phyloP scores from a whole-genome alignment of 2,329 filamentous ascomycete species.

The Neonectria ditissima region DNA sequence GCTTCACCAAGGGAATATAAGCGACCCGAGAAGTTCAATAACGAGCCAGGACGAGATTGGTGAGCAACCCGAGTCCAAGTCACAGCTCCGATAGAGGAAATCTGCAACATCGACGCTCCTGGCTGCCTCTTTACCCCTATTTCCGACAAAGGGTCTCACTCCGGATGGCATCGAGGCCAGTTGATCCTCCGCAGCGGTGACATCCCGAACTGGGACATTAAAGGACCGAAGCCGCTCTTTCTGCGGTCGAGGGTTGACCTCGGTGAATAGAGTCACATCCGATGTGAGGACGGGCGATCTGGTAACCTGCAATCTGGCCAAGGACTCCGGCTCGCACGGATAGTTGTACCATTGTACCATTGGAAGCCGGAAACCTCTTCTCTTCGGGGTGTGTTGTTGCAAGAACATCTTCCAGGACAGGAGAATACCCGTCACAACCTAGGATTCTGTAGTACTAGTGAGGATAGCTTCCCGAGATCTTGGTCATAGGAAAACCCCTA shows the following conservation, averaged over 20 bases:
- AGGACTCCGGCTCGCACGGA: too few relatives aligned
- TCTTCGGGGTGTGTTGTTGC: too few relatives aligned
- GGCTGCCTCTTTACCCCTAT: constrained; percentile 7
- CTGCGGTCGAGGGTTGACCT: not conserved
- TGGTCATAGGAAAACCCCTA: not conserved
- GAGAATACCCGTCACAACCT: too few relatives aligned
- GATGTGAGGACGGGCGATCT: too few relatives aligned
- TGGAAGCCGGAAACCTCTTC: too few relatives aligned
- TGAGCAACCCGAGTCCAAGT: not conserved
- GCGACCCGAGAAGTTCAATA: not conserved
- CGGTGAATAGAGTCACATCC: too few relatives aligned
- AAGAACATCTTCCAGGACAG: too few relatives aligned
- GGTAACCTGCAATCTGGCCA: too few relatives aligned
- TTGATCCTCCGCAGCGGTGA: constrained; percentile 3
- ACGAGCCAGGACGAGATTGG: not conserved
- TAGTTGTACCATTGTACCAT: too few relatives aligned
- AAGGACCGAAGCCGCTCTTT: constrained; percentile 25
- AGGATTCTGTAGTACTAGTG: not conserved
- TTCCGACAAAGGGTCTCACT: not conserved
- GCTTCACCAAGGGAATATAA: constrained; percentile 1
- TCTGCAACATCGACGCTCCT: constrained; percentile 25
- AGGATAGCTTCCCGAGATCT: not conserved
- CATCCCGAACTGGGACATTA: constrained; percentile 20
- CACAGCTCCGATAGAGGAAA: not conserved
- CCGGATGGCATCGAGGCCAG: not conserved